phyloP scores from a whole-genome alignment of 805 yeast species.

The Kuraishia hungarica region DNA sequence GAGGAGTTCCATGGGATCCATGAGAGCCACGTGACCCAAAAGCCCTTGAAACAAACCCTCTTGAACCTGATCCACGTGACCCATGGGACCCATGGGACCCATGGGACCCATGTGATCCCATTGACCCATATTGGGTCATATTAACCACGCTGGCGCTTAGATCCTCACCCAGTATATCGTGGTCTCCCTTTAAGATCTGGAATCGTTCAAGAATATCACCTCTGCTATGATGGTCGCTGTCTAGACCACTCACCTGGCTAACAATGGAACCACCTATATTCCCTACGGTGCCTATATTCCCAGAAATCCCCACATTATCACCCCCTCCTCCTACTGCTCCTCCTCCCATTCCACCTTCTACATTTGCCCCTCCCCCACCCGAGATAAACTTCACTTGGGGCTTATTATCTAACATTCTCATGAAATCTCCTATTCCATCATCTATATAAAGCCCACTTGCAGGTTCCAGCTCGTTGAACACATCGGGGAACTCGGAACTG shows the following conservation, averaged over 20 bases:
- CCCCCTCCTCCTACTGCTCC: neutral
- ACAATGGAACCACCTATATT: too few species aligned
- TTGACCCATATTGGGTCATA: neutral
- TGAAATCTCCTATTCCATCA: slow-evolving; percentile 18
- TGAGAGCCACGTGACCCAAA: neutral
- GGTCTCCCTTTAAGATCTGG: slow-evolving; percentile 8
- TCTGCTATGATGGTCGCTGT: neutral
- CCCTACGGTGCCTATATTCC: too few species aligned
- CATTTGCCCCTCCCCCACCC: neutral
- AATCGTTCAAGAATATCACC: slow-evolving; percentile 7
- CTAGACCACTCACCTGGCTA: neutral
- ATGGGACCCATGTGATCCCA: neutral
- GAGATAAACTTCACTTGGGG: slow-evolving; percentile 25
- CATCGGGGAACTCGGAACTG: slow-evolving; percentile 11
- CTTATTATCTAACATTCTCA: slow-evolving; percentile 25
- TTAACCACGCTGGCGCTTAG: slow-evolving; percentile 6
- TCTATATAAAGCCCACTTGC: slow-evolving; percentile 14
- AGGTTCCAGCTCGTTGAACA: slow-evolving; percentile 17
- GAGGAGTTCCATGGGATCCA: neutral
- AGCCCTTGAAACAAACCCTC: neutral
- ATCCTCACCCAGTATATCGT: slow-evolving; percentile 10
- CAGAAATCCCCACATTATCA: too few species aligned
- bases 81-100: neutral
- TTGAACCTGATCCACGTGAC: neutral
- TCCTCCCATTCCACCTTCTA: neutral